A percentile compares a stretch with the other conserved stretches of the same genome.
phyloP scores from a whole-genome alignment of 306 rosid genomes.

The Inga oerstediana region DNA sequence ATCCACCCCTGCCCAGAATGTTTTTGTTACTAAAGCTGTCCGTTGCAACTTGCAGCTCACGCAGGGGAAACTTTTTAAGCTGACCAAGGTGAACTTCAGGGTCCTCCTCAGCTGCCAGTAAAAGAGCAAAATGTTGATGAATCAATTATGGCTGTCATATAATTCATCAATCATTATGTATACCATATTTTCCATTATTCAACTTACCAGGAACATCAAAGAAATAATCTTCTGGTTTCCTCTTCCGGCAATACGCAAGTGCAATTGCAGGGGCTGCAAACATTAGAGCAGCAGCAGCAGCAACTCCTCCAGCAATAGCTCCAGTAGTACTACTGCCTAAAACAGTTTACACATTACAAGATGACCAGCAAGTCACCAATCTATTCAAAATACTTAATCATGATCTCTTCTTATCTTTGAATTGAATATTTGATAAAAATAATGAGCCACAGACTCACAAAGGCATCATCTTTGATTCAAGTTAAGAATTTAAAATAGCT shows the following conservation, averaged over 20 bases:
- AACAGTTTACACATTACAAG: slow-evolving; percentile 11
- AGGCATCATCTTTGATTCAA: not conserved
- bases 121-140: not conserved
- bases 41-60: slow-evolving; percentile 28
- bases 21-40: slow-evolving; percentile 20
- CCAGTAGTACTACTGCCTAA: slow-evolving; percentile 56
- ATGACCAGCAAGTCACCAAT: not conserved
- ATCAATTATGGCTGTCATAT: slow-evolving; percentile 21
- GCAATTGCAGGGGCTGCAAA: slow-evolving; percentile 78
- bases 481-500: not conserved
- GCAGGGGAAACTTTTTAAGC: slow-evolving; percentile 35
- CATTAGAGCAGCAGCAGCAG: slow-evolving; percentile 63
- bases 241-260: slow-evolving; percentile 61
- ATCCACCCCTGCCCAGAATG: slow-evolving; percentile 24
- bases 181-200: not conserved
- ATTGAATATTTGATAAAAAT: not conserved
- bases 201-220: slow-evolving; percentile 80
- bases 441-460: not conserved
- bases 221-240: slow-evolving; percentile 61
- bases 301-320: slow-evolving; percentile 85
- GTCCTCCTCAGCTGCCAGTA: slow-evolving; percentile 27
- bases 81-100: slow-evolving; percentile 36
- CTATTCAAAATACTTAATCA: not conserved
- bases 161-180: not conserved
- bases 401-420: not conserved